Conservation (phyloP, 805 yeast genomes). For the Candida khao-thaluensis region DNA sequence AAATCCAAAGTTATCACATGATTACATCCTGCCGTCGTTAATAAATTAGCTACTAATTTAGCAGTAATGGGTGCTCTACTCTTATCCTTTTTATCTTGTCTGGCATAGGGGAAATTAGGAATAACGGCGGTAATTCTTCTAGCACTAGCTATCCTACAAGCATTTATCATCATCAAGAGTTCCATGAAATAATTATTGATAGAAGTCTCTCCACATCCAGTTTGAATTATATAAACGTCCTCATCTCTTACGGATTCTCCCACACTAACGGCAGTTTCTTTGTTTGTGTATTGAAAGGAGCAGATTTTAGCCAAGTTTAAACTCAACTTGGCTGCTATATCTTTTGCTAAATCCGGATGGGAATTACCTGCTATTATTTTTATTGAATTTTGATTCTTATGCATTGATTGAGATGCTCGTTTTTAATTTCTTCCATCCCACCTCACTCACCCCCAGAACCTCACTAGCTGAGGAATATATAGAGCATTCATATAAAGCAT, state of each 20-base stretch:
- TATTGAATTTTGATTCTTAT: constrained; percentile 38
- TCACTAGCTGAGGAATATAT: too few species aligned
- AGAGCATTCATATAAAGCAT: too few species aligned
- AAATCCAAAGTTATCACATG: constrained; percentile 86
- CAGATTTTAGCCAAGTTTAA: constrained; percentile 70
- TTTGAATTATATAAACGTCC: constrained; percentile 76
- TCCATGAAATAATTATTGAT: constrained; percentile 77
- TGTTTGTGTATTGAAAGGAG: constrained; percentile 82
- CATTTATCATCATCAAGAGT: constrained; percentile 73
- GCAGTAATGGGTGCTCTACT: constrained; percentile 86
- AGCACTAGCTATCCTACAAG: constrained; percentile 81
- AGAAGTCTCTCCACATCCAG: constrained; percentile 64
- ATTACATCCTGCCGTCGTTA: constrained; percentile 81
- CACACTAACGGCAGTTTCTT: constrained; percentile 78
- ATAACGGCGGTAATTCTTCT: constrained; percentile 79
- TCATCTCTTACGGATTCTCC: constrained; percentile 85
- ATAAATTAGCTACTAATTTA: constrained; percentile 77
- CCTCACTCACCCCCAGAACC: too few species aligned
- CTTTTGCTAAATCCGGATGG: constrained; percentile 79
- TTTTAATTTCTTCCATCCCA: too few species aligned
- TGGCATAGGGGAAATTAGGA: constrained; percentile 84
- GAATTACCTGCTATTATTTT: constrained; percentile 64
- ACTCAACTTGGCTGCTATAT: constrained; percentile 65
- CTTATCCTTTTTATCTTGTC: constrained; percentile 85
- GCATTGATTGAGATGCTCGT: too few species aligned